A percentile compares a stretch with the other conserved stretches of the same genome.
phyloP scores from a whole-genome alignment of 2,329 filamentous ascomycete genomes.

The Colletotrichum sp. region DNA sequence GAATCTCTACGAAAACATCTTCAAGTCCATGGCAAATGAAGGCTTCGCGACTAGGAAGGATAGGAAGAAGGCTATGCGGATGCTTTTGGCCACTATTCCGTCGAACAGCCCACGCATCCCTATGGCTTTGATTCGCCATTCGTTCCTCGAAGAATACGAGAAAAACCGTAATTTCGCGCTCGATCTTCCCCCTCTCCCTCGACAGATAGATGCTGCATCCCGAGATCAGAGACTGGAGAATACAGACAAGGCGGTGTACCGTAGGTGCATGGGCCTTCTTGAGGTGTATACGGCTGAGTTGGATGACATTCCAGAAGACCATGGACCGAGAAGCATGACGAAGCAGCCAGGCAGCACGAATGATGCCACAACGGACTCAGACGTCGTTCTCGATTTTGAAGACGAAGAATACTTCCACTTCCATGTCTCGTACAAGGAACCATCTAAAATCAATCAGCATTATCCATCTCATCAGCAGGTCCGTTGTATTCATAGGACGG shows the following conservation, averaged over 20 bases:
- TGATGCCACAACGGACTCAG: accelerated
- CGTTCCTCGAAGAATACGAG: background rate
- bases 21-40: background rate
- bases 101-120: background rate
- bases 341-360: background rate
- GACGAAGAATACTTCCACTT: background rate
- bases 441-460: background rate
- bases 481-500: background rate
- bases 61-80: background rate
- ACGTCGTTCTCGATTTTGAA: background rate
- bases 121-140: background rate
- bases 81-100: background rate
- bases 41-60: background rate
- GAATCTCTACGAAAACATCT: background rate
- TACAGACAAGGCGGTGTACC: background rate
- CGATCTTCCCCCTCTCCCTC: background rate
- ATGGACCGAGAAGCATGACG: background rate
- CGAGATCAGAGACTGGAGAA: background rate
- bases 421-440: background rate
- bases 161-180: background rate
- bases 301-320: background rate
- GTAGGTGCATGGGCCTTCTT: background rate
- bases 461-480: background rate
- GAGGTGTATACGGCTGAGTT: background rate
- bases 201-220: too few relatives aligned